Evolutionary conservation across 2,329 filamentous ascomycete species (phyloP).

Genomic region (Chaetomiaceae sp.): DNA sequence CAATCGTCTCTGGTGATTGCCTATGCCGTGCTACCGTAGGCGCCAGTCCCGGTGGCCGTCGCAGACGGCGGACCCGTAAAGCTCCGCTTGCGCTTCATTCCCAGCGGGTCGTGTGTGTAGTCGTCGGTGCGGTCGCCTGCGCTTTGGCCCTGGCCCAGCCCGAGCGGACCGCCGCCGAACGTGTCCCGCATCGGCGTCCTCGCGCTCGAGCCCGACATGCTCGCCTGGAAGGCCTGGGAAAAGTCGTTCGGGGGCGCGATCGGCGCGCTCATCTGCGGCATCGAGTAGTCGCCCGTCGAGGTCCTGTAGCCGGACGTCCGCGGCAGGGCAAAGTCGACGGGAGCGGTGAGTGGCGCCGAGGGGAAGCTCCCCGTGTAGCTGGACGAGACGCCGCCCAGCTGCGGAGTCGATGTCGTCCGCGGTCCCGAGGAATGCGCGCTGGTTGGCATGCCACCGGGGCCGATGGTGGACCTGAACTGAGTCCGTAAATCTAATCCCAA

Average conservation of each 20-base stretch:
- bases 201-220: constrained; percentile 31
- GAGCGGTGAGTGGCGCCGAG: constrained; percentile 48
- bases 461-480: constrained; percentile 37
- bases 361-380: constrained; percentile 46
- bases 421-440: constrained; percentile 28
- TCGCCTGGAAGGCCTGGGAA: constrained; percentile 41
- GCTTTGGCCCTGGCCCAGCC: constrained; percentile 20
- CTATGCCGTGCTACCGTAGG: constrained; percentile 20
- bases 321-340: constrained; percentile 46
- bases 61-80: constrained; percentile 26
- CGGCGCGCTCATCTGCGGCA: constrained; percentile 50
- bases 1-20: neutral
- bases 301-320: constrained; percentile 35
- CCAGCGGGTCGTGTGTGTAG: constrained; percentile 25
- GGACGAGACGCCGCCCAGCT: constrained; percentile 36
- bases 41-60: constrained; percentile 14
- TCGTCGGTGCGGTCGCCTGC: constrained; percentile 23
- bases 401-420: constrained; percentile 35
- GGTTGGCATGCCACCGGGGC: constrained; percentile 26
- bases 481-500: constrained; percentile 40
- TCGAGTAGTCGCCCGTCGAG: constrained; percentile 41
- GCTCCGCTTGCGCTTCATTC: constrained; percentile 36
- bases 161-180: constrained; percentile 33
- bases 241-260: constrained; percentile 50
- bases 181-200: constrained; percentile 42